Conservation (phyloP, 768 basidiomycete species). For the Hortiboletus campestris region DNA sequence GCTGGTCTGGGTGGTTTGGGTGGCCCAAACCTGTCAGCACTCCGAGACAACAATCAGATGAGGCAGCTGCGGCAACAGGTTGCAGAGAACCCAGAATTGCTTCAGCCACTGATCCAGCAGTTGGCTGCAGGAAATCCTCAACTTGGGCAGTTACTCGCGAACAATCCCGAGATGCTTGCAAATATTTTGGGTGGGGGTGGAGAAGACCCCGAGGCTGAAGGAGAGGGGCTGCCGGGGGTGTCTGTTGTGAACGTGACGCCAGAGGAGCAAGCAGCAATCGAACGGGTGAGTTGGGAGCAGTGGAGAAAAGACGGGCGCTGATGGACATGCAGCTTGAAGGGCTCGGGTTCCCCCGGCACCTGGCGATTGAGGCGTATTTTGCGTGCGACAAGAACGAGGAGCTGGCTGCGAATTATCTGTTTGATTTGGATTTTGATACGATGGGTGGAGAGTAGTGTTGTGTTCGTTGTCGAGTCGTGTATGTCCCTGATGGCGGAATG, state of each 20-base stretch:
- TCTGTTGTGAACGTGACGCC: slow-evolving; percentile 71
- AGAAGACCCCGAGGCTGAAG: slow-evolving; percentile 39
- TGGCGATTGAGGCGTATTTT: slow-evolving; percentile 87
- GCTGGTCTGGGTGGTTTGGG: slow-evolving; percentile 20
- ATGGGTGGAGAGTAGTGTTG: slow-evolving; percentile 41
- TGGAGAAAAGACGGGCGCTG: background rate
- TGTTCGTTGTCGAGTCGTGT: background rate
- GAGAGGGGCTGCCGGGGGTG: slow-evolving; percentile 30
- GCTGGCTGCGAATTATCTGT: slow-evolving; percentile 90
- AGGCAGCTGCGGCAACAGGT: slow-evolving; percentile 72
- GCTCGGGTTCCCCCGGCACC: slow-evolving; percentile 82
- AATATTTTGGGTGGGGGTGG: slow-evolving; percentile 56
- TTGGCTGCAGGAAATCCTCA: slow-evolving; percentile 72
- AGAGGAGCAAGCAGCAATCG: slow-evolving; percentile 87
- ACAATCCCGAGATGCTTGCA: slow-evolving; percentile 69
- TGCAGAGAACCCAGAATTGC: slow-evolving; percentile 68
- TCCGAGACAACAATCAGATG: slow-evolving; percentile 65
- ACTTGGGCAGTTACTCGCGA: slow-evolving; percentile 63
- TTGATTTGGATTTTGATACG: slow-evolving; percentile 45
- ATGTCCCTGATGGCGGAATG: background rate
- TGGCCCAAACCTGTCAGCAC: slow-evolving; percentile 46
- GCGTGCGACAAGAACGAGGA: slow-evolving; percentile 98
- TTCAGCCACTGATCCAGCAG: slow-evolving; percentile 84
- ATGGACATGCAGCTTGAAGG: slow-evolving; percentile 60
- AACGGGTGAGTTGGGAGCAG: slow-evolving; percentile 60